Conservation (phyloP, 805 yeast species). For the Novakomyces olei region DNA sequence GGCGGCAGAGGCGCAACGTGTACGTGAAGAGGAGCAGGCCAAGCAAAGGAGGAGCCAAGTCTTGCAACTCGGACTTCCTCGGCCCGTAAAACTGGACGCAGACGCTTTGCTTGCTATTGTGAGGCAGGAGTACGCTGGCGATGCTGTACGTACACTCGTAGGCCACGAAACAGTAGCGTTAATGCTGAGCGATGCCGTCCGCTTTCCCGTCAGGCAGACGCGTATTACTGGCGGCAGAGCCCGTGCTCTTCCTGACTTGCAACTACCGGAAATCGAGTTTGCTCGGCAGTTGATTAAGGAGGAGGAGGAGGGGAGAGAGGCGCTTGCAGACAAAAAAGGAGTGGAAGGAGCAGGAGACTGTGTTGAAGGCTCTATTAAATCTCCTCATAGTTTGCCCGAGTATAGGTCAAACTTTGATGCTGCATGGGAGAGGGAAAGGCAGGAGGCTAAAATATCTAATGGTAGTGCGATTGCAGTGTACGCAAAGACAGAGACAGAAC, state of each 20-base stretch:
- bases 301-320: no score
- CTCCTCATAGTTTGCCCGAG: background rate
- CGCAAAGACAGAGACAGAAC: background rate
- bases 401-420: background rate
- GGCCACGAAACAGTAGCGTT: background rate
- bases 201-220: background rate
- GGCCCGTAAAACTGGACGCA: conserved; percentile 9
- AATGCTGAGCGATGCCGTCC: background rate
- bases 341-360: background rate
- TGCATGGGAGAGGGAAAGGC: background rate
- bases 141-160: background rate
- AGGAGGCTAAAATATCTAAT: background rate
- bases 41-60: conserved; percentile 25
- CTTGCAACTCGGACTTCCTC: conserved; percentile 23
- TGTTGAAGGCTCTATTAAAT: background rate
- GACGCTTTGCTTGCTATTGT: conserved; percentile 5
- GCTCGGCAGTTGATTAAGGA: no score
- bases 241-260: background rate
- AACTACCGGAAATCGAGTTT: background rate
- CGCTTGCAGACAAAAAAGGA: background rate
- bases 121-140: conserved; percentile 1
- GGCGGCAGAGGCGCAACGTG: conserved; percentile 8
- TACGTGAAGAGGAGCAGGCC: conserved; percentile 11
- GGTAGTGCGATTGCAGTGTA: background rate
- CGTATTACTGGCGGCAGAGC: conserved; percentile 1